These are phyloP conservation scores for Mrakia hoshinonis DNA, from an alignment of 768 basidiomycete genomes.

Conservation along the genomic window DNA sequence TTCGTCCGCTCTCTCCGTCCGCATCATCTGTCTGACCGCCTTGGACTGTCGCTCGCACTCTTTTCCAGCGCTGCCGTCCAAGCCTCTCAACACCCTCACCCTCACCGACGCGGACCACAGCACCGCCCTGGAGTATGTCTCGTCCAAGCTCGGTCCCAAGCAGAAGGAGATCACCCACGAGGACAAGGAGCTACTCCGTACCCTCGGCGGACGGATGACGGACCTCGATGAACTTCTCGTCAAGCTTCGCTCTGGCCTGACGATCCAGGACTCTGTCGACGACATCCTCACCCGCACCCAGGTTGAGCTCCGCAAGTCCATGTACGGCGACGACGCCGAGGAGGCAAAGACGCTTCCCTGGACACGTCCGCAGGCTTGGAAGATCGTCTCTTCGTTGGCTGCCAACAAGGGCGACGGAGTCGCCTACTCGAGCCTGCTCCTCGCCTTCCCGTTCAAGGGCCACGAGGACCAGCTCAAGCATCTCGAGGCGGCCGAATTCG, in stretches of 20 bases:
- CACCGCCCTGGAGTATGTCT: constrained; percentile 71
- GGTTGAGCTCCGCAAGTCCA: constrained; percentile 75
- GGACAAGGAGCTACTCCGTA: constrained; percentile 55
- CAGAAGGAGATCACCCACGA: constrained; percentile 46
- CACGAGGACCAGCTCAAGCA: constrained; percentile 68
- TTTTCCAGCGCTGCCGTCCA: constrained; percentile 64
- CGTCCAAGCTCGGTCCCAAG: constrained; percentile 60
- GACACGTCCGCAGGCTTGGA: constrained; percentile 83
- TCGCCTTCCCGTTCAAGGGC: constrained; percentile 46
- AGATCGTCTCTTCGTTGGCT: constrained; percentile 46
- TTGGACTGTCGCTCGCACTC: neutral
- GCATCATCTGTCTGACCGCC: neutral
- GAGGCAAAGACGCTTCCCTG: constrained; percentile 76
- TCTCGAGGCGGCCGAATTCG: constrained; percentile 78
- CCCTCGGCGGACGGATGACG: constrained; percentile 80
- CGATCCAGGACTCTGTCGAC: constrained; percentile 60
- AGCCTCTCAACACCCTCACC: constrained; percentile 67
- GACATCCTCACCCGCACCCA: constrained; percentile 76
- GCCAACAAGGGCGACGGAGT: constrained; percentile 13
- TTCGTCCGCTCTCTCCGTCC: neutral
- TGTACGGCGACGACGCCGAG: constrained; percentile 85
- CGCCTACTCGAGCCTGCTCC: constrained; percentile 18
- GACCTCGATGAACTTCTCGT: constrained; percentile 57
- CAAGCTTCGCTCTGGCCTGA: constrained; percentile 44
- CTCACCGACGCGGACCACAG: constrained; percentile 75